Conservation (phyloP, 768 basidiomycete genomes). For the Lyophyllum atratum region DNA sequence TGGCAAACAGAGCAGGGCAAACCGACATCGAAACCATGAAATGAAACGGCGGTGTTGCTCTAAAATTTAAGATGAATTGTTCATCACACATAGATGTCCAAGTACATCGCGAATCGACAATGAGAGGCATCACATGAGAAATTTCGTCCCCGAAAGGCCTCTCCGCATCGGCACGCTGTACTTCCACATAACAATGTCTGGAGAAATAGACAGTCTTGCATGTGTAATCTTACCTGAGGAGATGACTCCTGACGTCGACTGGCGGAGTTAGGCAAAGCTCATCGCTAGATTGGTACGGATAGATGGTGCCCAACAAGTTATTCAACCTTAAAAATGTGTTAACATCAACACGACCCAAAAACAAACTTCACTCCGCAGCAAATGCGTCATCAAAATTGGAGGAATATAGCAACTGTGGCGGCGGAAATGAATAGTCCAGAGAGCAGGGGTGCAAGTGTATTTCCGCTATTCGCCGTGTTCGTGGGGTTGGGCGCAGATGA, state of each 20-base stretch:
- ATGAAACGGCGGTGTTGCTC: conserved; percentile 10
- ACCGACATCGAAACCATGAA: conserved; percentile 6
- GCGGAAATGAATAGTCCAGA: conserved; percentile 8
- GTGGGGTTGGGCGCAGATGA: conserved; percentile 17
- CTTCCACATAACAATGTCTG: neutral
- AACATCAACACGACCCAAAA: neutral
- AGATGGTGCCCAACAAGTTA: neutral
- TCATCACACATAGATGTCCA: conserved; percentile 10
- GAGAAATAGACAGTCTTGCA: conserved; percentile 1
- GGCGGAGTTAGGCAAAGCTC: neutral
- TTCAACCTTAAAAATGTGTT: neutral
- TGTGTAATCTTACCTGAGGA: neutral
- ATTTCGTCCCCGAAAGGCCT: neutral
- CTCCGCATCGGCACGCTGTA: neutral
- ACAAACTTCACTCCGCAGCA: neutral
- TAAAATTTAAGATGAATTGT: conserved; percentile 16
- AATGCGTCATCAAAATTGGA: neutral
- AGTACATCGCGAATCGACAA: neutral
- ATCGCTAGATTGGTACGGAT: neutral
- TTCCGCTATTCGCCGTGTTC: conserved; percentile 7
- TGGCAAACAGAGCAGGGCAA: neutral
- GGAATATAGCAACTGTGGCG: neutral
- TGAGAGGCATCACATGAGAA: conserved; percentile 7
- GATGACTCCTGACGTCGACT: neutral
- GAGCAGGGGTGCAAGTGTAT: conserved; percentile 7